A percentile compares a stretch with the other conserved stretches of the same genome.
These are phyloP conservation scores for Fusarium sp. DNA, from an alignment of 2,329 filamentous ascomycete genomes.

Conservation along the genomic window DNA sequence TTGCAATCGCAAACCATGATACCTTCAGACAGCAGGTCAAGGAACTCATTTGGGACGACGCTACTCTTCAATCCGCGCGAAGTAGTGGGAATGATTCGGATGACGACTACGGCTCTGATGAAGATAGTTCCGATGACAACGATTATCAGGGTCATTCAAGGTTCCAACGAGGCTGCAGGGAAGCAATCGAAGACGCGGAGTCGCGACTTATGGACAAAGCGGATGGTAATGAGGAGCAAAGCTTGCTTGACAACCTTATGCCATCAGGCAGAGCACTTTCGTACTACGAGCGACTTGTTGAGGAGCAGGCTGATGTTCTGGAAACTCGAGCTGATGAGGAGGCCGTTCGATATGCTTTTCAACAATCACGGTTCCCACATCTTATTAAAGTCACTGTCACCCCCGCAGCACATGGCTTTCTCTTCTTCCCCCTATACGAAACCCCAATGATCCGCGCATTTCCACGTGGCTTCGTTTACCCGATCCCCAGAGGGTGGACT, in stretches of 20 bases:
- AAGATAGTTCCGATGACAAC: neutral
- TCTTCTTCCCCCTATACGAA: slow-evolving; percentile 1
- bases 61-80: neutral
- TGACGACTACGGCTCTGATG: neutral
- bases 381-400: neutral
- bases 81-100: neutral
- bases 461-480: slow-evolving; percentile 4
- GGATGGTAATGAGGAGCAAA: neutral
- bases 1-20: slow-evolving; percentile 2
- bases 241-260: neutral
- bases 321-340: neutral
- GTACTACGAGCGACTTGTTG: neutral
- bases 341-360: neutral
- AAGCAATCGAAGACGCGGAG: neutral
- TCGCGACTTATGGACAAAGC: neutral
- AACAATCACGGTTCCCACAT: neutral
- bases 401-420: neutral
- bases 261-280: neutral
- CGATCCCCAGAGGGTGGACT: neutral
- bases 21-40: neutral
- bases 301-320: neutral
- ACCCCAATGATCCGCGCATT: slow-evolving; percentile 21
- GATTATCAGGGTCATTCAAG: neutral
- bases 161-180: neutral
- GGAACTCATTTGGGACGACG: slow-evolving; percentile 17